Evolutionary conservation across 169 alveolate genomes (phyloP).

Genomic region (Babesia ovata): DNA sequence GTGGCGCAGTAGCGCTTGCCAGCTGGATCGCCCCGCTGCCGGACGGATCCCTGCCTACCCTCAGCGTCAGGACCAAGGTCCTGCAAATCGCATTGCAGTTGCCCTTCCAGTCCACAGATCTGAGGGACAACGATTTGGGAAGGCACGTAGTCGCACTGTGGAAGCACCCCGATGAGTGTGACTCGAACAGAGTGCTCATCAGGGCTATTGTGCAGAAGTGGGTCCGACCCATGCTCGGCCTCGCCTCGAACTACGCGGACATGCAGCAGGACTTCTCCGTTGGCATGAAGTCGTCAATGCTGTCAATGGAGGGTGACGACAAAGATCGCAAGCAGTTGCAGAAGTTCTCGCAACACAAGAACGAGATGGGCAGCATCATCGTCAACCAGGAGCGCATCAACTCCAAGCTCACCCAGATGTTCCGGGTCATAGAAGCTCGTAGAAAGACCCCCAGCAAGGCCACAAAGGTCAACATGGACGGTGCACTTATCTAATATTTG

Average conservation of each 20-base stretch:
- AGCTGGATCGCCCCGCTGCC: slow-evolving; percentile 79
- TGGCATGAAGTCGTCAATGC: slow-evolving; percentile 7
- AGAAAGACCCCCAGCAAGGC: slow-evolving; percentile 61
- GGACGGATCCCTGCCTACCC: slow-evolving; percentile 83
- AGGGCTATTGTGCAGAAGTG: slow-evolving; percentile 81
- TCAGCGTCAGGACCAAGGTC: slow-evolving; percentile 78
- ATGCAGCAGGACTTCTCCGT: slow-evolving; percentile 42
- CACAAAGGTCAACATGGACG: slow-evolving; percentile 60
- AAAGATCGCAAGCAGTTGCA: slow-evolving; percentile 43
- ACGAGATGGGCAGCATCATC: slow-evolving; percentile 40
- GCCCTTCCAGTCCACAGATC: slow-evolving; percentile 79
- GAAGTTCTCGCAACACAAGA: slow-evolving; percentile 21
- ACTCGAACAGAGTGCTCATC: slow-evolving; percentile 77
- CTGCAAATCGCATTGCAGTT: slow-evolving; percentile 75
- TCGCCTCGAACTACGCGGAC: slow-evolving; percentile 72
- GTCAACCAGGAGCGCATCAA: slow-evolving; percentile 63
- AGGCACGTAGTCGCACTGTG: slow-evolving; percentile 78
- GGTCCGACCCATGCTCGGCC: slow-evolving; percentile 81
- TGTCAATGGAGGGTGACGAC: slow-evolving; percentile 30
- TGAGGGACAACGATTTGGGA: slow-evolving; percentile 82
- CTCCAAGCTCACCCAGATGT: slow-evolving; percentile 59
- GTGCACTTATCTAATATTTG: slow-evolving; percentile 13
- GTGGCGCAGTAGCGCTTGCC: slow-evolving; percentile 80
- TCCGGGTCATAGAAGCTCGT: slow-evolving; percentile 50
- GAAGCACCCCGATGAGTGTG: slow-evolving; percentile 82